Evolutionary conservation across 2,329 filamentous ascomycete species (phyloP).

Genomic region (Dothistroma pini): DNA sequence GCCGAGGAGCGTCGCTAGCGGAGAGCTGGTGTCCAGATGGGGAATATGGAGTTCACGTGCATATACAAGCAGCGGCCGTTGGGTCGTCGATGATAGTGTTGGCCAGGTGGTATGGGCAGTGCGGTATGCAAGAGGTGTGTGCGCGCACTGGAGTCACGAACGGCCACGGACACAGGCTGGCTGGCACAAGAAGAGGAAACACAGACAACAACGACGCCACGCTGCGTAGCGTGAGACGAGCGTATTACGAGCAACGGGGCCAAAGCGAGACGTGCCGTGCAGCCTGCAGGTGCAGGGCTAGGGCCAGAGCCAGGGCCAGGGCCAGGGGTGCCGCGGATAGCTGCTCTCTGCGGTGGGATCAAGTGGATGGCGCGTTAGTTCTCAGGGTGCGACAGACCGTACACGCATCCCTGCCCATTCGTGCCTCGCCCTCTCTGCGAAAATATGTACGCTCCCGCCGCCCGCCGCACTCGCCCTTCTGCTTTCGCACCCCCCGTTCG

Average conservation of each 20-base stretch:
- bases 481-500: neutral
- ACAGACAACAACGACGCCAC: neutral
- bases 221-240: slow-evolving; percentile 3
- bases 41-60: neutral
- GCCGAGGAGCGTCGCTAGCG: slow-evolving; percentile 5
- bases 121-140: neutral
- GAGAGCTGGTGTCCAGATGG: neutral
- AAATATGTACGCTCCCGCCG: neutral
- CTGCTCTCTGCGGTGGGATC: too few relatives aligned
- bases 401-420: too few relatives aligned
- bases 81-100: neutral
- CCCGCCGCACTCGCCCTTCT: too few relatives aligned
- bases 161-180: neutral
- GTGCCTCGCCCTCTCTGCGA: neutral
- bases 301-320: neutral
- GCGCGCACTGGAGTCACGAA: neutral
- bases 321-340: neutral
- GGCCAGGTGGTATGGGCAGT: too few relatives aligned
- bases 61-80: neutral
- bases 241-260: neutral
- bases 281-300: neutral
- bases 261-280: neutral
- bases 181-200: neutral
- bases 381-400: too few relatives aligned
- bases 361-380: too few relatives aligned